phyloP scores from a whole-genome alignment of 164 flowering plant genomes.

The Amborella trichopoda region DNA sequence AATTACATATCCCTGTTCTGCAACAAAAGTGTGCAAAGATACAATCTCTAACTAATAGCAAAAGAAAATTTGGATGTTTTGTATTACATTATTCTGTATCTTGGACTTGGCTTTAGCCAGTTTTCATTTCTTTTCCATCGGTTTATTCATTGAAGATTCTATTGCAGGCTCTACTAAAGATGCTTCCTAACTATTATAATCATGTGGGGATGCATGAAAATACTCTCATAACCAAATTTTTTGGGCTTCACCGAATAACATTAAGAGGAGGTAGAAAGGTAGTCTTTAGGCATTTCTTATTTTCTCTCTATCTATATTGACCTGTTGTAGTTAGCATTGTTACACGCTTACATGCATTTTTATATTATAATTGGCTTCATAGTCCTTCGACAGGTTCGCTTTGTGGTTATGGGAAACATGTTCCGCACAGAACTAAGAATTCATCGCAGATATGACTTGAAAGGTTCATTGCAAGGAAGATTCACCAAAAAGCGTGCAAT shows the following conservation, averaged over 20 bases:
- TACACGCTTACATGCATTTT: background rate
- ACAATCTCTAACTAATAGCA: too few species aligned
- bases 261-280: conserved; percentile 62
- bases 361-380: background rate
- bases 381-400: conserved; percentile 48
- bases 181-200: conserved; percentile 71
- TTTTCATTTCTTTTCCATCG: too few species aligned
- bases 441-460: conserved; percentile 82
- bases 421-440: conserved; percentile 80
- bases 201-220: conserved; percentile 72
- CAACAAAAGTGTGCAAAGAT: too few species aligned
- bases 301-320: background rate
- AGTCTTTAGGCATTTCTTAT: conserved; percentile 3
- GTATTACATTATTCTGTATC: too few species aligned
- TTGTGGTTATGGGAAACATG: conserved; percentile 99
- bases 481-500: conserved; percentile 42
- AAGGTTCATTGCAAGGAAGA: conserved; percentile 90
- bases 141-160: too few species aligned
- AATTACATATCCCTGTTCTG: too few species aligned
- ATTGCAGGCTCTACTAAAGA: conserved; percentile 62
- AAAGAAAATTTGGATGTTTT: too few species aligned
- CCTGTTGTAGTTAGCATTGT: background rate
- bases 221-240: conserved; percentile 90
- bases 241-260: conserved; percentile 75
- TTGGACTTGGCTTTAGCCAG: too few species aligned